phyloP scores from a whole-genome alignment of 306 rosid genomes.

The Glycine soja region DNA sequence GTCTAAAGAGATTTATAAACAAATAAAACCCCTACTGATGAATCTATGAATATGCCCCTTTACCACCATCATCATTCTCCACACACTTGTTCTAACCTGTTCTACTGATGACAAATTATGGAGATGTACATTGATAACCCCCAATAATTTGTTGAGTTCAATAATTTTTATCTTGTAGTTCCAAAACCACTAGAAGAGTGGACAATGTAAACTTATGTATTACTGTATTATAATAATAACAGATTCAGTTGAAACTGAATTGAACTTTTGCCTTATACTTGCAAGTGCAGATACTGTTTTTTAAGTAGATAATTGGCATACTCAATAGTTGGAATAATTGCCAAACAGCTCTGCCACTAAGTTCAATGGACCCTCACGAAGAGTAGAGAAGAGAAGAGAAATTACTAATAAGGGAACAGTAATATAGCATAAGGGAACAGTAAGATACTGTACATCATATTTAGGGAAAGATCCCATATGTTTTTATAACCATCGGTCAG shows the following conservation, averaged over 20 bases:
- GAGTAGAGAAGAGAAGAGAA: neutral
- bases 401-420: neutral
- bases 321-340: too few species aligned
- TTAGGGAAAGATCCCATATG: neutral
- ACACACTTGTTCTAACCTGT: neutral
- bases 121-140: neutral
- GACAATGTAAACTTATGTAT: neutral
- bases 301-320: too few species aligned
- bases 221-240: neutral
- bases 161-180: neutral
- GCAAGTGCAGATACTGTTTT: neutral
- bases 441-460: conserved; percentile 26
- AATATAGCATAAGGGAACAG: neutral
- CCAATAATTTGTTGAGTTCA: conserved; percentile 4
- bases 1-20: neutral
- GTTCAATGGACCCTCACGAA: neutral
- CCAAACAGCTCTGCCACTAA: neutral
- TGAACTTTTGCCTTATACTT: neutral
- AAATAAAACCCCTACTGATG: neutral
- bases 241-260: conserved; percentile 8
- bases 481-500: neutral
- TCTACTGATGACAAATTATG: neutral
- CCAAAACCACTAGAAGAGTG: neutral
- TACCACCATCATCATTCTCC: neutral
- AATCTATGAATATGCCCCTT: neutral